Evolutionary conservation across 495 filamentous ascomycete species (phyloP).

Genomic region (Recurvomyces mirabilis): DNA sequence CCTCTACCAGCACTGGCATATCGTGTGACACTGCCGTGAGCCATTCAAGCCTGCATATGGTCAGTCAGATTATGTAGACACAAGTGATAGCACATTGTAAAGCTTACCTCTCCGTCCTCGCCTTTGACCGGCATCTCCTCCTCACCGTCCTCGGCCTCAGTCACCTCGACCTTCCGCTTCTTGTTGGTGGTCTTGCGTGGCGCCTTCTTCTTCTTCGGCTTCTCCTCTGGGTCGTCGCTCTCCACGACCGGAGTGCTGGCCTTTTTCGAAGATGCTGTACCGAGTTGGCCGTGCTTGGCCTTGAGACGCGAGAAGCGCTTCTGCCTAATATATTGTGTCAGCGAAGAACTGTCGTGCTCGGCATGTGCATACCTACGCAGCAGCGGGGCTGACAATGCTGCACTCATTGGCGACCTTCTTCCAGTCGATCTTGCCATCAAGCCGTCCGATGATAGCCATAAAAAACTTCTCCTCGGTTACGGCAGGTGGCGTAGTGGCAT

Average conservation of each 20-base stretch:
- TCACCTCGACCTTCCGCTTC: conserved; percentile 33
- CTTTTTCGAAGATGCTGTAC: not conserved
- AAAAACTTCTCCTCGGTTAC: not conserved
- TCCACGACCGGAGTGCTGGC: conserved; percentile 1
- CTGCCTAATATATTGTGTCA: not conserved
- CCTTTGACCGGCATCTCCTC: conserved; percentile 12
- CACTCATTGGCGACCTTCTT: conserved; percentile 51
- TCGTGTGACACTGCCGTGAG: not conserved
- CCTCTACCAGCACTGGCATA: not conserved
- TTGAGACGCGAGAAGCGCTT: conserved; percentile 4
- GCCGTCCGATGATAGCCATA: not conserved
- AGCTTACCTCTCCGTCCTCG: not conserved
- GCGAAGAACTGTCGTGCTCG: not conserved
- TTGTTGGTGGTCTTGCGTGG: conserved; percentile 17
- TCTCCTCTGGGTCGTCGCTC: conserved; percentile 3
- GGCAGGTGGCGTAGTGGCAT: not conserved
- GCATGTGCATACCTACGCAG: conserved; percentile 44
- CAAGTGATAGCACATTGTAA: not conserved
- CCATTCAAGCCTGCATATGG: not conserved
- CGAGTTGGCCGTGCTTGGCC: not conserved
- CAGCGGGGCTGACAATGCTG: conserved; percentile 48
- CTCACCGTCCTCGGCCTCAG: conserved; percentile 16
- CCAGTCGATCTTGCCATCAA: conserved; percentile 4
- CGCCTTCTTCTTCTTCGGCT: conserved; percentile 6
- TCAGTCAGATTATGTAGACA: not conserved